Evolutionary conservation across 371 early-diverging fungal genomes (phyloP), one percentile per base, ranked within the genome.

Genomic region (Phascolomyces articulosus): DNA sequence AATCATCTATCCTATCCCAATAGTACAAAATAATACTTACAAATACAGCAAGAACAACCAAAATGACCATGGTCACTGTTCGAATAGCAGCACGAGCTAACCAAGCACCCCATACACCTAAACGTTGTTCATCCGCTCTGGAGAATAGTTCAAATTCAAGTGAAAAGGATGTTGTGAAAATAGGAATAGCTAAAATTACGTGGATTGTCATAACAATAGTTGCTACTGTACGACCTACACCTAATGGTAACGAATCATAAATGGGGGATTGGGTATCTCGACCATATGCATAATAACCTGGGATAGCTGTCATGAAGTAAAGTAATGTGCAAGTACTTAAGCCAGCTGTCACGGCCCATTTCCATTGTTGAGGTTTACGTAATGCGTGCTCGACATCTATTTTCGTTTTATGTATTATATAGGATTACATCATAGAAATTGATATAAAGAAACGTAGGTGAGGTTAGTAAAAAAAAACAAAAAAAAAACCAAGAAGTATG

Each of bases 211-310:
- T 90, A 68, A 94, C 87, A 59, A 89, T 88, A 67, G 91, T 89
- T n/a, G 94, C 85, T 28, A 87, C 66, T 8, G 79, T 82, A 21
- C 86, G 78, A 23, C 86, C 80, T 26, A 84, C 69, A 4, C 90
- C 92, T 6, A 74, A 64, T 16, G 90, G 89, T 40, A 96, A 76
- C 63, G 85, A 89, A 58, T 83, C 69, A 67, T 93, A 87, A 40
- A 96, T 89, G 28, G 96, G 96, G 18, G 93, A 91, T 63, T 74
- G 58, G 24, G 91, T 89, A 7, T 26, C 20, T 41, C 83, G 75
- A 64, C 96, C 97, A 72, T 89, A 96, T 15, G 91, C 88, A 48
- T 83, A 86, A 63, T 96, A 96, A 34, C 93, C 95, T n/a, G 91
- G 85, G 40, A 82, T 71, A 28, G 93, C 91, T 61, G 93, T 92